Conservation (phyloP, 1,284 basidiomycete species). For the Moesziomyces sp. region DNA sequence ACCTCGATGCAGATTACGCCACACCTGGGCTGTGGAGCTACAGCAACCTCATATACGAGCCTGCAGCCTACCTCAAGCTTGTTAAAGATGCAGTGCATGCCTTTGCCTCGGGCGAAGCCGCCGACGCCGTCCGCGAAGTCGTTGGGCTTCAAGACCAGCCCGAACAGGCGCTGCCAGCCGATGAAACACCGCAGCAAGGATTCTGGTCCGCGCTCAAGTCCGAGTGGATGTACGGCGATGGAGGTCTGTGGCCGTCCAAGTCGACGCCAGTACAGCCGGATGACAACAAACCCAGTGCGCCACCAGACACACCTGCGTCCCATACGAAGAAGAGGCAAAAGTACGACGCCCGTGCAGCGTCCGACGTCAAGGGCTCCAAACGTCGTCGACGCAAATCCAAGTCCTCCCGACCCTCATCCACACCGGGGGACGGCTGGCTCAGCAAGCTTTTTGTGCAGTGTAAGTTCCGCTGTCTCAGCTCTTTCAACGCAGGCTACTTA, state of each 20-base stretch:
- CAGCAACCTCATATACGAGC: slow-evolving; percentile 38
- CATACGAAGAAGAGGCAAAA: neutral
- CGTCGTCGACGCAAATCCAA: slow-evolving; percentile 6
- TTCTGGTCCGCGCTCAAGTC: slow-evolving; percentile 43
- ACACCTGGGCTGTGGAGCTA: slow-evolving; percentile 31
- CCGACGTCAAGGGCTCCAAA: slow-evolving; percentile 3
- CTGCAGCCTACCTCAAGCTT: slow-evolving; percentile 43
- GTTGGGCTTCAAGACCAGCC: slow-evolving; percentile 16
- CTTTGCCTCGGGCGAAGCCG: slow-evolving; percentile 47
- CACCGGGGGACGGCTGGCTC: slow-evolving; percentile 22
- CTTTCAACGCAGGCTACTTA: neutral
- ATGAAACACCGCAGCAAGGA: slow-evolving; percentile 7
- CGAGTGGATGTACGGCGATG: slow-evolving; percentile 53
- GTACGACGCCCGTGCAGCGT: slow-evolving; percentile 34
- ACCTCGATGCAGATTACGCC: slow-evolving; percentile 26
- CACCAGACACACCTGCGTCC: neutral
- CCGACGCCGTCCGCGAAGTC: slow-evolving; percentile 25
- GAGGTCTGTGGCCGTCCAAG: slow-evolving; percentile 31
- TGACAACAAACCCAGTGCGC: neutral
- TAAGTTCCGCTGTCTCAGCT: slow-evolving; percentile 2
- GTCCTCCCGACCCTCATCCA: neutral
- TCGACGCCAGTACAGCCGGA: neutral
- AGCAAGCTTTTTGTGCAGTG: slow-evolving; percentile 38
- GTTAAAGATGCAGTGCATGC: slow-evolving; percentile 45
- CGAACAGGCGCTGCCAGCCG: slow-evolving; percentile 1